phyloP scores from a whole-genome alignment of 768 basidiomycete species.

The Sarcodon aspratus region DNA sequence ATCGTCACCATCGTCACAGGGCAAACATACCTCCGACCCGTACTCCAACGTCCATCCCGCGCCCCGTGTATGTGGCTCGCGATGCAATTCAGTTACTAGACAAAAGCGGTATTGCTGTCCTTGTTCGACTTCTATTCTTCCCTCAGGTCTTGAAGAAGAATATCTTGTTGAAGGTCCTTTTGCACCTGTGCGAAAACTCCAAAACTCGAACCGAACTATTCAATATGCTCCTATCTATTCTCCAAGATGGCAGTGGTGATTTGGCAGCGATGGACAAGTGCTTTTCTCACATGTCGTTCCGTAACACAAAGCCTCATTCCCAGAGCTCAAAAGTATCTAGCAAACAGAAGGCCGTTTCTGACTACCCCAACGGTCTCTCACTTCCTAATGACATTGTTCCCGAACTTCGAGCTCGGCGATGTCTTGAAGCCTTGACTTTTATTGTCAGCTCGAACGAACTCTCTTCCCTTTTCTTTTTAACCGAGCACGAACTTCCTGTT shows the following conservation, averaged over 20 bases:
- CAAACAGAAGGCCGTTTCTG: slow-evolving; percentile 57
- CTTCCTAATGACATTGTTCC: slow-evolving; percentile 72
- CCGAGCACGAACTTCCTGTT: slow-evolving; percentile 85
- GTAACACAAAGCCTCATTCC: slow-evolving; percentile 38
- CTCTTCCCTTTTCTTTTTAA: slow-evolving; percentile 88
- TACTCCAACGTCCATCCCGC: slow-evolving; percentile 15
- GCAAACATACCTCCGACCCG: slow-evolving; percentile 5
- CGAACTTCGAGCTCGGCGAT: slow-evolving; percentile 88
- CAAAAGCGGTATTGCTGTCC: slow-evolving; percentile 75
- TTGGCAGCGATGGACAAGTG: slow-evolving; percentile 86
- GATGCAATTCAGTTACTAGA: slow-evolving; percentile 93
- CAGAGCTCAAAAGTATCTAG: slow-evolving; percentile 35
- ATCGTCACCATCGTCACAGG: slow-evolving; percentile 12
- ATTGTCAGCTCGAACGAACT: slow-evolving; percentile 80
- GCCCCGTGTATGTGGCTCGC: slow-evolving; percentile 49
- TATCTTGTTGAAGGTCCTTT: slow-evolving; percentile 77
- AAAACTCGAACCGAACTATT: slow-evolving; percentile 88
- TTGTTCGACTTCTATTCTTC: slow-evolving; percentile 92
- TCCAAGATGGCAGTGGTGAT: slow-evolving; percentile 94
- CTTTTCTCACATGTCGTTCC: slow-evolving; percentile 84
- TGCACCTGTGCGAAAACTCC: slow-evolving; percentile 92
- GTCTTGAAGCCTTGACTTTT: slow-evolving; percentile 80
- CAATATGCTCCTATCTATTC: slow-evolving; percentile 85
- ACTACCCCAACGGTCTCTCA: slow-evolving; percentile 37
- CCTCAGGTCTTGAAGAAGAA: slow-evolving; percentile 85